Percentiles rank a stretch among this genome's conserved stretches.
Conservation (phyloP, 208 protist genomes). For the Crithidia expoeki region DNA sequence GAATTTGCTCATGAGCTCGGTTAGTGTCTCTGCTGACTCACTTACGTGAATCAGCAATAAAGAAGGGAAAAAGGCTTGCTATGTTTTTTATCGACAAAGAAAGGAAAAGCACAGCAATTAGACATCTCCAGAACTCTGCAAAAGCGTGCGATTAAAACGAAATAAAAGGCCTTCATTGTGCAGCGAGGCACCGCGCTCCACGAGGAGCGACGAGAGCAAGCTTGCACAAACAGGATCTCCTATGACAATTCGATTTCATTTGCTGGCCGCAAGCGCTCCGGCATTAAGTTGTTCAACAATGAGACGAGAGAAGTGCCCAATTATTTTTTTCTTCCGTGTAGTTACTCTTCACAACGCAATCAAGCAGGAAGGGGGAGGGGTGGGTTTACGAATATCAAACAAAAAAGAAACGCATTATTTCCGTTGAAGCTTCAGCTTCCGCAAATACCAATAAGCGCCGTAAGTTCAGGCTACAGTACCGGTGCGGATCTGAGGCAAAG, state of each 20-base stretch:
- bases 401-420: constrained; percentile 11
- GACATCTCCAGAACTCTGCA: constrained; percentile 13
- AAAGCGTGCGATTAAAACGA: background rate
- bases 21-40: background rate
- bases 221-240: too few relatives aligned
- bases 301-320: background rate
- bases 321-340: background rate
- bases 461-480: background rate
- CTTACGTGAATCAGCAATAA: too few relatives aligned
- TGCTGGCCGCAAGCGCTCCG: background rate
- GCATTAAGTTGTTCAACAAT: background rate
- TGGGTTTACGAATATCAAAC: background rate
- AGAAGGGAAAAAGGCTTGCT: too few relatives aligned
- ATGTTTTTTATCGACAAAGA: too few relatives aligned
- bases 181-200: too few relatives aligned
- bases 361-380: constrained; percentile 16
- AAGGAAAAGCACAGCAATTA: background rate
- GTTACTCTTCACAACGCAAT: background rate
- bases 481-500: background rate
- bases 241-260: too few relatives aligned
- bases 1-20: background rate
- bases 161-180: background rate
- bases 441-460: constrained; percentile 6
- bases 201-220: too few relatives aligned
- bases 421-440: background rate